Percentiles rank a stretch among this genome's conserved stretches.
phyloP scores from a whole-genome alignment of 768 basidiomycete genomes.

The Panaeolus cyanescens region DNA sequence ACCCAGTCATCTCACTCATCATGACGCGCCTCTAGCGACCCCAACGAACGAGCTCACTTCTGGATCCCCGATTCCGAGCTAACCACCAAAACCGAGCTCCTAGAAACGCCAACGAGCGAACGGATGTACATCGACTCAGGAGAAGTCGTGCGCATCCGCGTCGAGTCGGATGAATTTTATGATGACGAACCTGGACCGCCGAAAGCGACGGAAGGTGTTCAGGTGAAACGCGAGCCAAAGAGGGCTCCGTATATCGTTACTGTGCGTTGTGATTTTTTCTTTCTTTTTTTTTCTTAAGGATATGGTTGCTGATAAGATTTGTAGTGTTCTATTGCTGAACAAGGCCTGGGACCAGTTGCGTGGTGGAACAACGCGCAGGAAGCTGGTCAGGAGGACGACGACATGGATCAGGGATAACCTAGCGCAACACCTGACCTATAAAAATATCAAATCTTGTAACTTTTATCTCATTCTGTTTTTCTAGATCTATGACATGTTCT shows the following conservation, averaged over 20 bases:
- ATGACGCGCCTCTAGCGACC: conserved; percentile 50
- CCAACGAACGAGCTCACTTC: conserved; percentile 82
- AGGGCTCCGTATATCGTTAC: conserved; percentile 70
- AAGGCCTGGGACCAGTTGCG: conserved; percentile 72
- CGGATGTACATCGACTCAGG: conserved; percentile 83
- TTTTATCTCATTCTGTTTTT: background rate
- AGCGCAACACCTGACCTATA: background rate
- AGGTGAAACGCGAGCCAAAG: conserved; percentile 46
- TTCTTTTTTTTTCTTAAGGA: background rate
- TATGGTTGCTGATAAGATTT: background rate
- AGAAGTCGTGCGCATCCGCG: conserved; percentile 74
- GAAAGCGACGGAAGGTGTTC: conserved; percentile 70
- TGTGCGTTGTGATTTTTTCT: conserved; percentile 41
- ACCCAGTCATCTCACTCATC: background rate
- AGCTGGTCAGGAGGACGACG: conserved; percentile 34
- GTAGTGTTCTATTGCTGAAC: conserved; percentile 82
- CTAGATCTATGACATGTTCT: background rate
- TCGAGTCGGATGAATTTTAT: conserved; percentile 81
- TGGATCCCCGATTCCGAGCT: conserved; percentile 71
- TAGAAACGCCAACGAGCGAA: conserved; percentile 64
- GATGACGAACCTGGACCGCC: conserved; percentile 88
- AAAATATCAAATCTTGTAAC: conserved; percentile 2
- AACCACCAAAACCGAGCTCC: conserved; percentile 57
- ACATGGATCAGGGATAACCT: conserved; percentile 43
- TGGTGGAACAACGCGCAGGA: conserved; percentile 71